Evolutionary conservation across 2,329 filamentous ascomycete species (phyloP), one percentile per base, ranked within the genome.

Genomic region (Arthrocladium fulminans): DNA sequence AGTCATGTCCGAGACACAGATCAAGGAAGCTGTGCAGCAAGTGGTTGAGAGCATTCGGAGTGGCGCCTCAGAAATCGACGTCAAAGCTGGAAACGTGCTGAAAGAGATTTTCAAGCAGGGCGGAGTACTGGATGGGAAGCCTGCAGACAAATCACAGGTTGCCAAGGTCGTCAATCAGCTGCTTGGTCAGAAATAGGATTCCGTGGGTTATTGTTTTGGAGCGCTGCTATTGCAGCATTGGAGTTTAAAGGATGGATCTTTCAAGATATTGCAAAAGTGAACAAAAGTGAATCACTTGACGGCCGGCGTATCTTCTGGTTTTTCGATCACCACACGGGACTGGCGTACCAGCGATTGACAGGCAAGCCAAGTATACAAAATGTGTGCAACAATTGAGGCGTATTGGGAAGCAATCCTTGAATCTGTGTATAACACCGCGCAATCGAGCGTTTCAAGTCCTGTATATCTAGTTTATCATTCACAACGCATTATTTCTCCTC

Each of bases 61-160:
- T 13, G 37, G 47, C 1, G 34, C 37, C 10, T 25, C 35, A n/a
- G 49, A 42, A 2, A 57, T 63, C 5, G 65, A 64, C 17, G 24
- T 55, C 25, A 71, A 67, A 50, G 49, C 63, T 9, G 70, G 70
- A 10, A 53, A 50, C 17, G 57, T 74, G 6, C 60, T 74, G 46
- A 72, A 71, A 52, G 56, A 63, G 23, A 55, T 73, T 4, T 63
- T 72, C 53, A 62, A 63, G 23, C 54, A 60, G 1, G 68, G 66
- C 9, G 71, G 71, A 13, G 54, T 61, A 12, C 55, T 74, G 42
- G 63, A 69, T 34, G 68, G 67, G 32, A 71, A 72, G 55, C 65
- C 67, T 12, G 67, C 66, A 2, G 67, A 71, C 45, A 66, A 63
- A 30, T 59, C 61, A 24, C 62, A 70, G 23, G 65, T 73, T 32